A percentile compares a stretch with the other conserved stretches of the same genome.
phyloP scores from a whole-genome alignment of 2,329 filamentous ascomycete genomes.

The Zymoseptoria brevis region DNA sequence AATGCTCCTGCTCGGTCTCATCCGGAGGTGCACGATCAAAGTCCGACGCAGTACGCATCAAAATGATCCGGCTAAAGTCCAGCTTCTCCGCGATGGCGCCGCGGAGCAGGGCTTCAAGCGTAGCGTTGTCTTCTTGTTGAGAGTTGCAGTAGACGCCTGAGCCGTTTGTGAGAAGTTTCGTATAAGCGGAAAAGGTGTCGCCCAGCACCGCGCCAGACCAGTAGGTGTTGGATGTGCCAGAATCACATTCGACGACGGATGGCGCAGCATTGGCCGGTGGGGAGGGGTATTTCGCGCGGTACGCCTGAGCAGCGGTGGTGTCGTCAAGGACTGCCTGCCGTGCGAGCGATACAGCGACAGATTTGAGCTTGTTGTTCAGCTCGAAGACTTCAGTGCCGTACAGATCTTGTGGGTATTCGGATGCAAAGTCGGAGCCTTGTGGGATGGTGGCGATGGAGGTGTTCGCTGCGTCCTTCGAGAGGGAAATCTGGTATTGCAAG shows the following conservation, averaged over 20 bases:
- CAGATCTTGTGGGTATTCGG: conserved; percentile 22
- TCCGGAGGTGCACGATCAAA: conserved; percentile 61
- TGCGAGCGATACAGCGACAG: conserved; percentile 22
- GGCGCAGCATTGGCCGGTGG: conserved; percentile 22
- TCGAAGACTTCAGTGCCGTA: conserved; percentile 33
- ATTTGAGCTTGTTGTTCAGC: conserved; percentile 27
- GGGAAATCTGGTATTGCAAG: conserved; percentile 20
- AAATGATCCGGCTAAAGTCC: conserved; percentile 30
- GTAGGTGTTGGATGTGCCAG: conserved; percentile 26
- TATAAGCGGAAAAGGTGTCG: conserved; percentile 25
- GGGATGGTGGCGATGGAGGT: conserved; percentile 21
- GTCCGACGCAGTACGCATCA: conserved; percentile 48
- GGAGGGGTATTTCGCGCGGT: conserved; percentile 26
- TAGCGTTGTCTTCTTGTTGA: conserved; percentile 32
- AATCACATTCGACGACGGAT: conserved; percentile 27
- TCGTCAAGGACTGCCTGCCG: conserved; percentile 24
- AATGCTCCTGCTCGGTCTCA: conserved; percentile 48
- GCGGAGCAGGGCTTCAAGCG: conserved; percentile 28
- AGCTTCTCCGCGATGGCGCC: conserved; percentile 22
- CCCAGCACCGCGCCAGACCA: conserved; percentile 25
- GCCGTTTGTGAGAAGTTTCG: conserved; percentile 29
- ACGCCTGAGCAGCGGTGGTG: conserved; percentile 21
- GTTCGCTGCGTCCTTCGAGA: conserved; percentile 14
- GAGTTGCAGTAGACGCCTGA: conserved; percentile 31
- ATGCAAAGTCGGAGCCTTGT: conserved; percentile 15